These are phyloP conservation scores for Pestalotiopsis sp. DNA, from an alignment of 2,329 filamentous ascomycete genomes.

Conservation along the genomic window DNA sequence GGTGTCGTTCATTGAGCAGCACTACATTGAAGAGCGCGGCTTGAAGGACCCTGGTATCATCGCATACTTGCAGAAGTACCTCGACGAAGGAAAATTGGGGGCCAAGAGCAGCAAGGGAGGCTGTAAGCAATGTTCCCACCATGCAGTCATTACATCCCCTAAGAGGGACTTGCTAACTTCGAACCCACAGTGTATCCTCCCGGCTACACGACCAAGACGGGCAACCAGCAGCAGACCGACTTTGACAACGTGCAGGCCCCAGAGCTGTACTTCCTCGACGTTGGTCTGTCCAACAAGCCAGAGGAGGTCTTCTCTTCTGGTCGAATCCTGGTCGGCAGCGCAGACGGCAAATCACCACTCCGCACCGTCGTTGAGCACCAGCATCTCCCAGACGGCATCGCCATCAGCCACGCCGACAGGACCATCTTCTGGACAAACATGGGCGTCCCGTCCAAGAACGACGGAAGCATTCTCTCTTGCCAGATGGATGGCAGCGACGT, in stretches of 20 bases:
- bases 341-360: slow-evolving; percentile 9
- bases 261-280: slow-evolving; percentile 9
- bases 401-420: slow-evolving; percentile 31
- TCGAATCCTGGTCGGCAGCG: slow-evolving; percentile 1
- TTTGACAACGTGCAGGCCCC: slow-evolving; percentile 9
- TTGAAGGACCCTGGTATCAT: slow-evolving; percentile 16
- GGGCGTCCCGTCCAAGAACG: slow-evolving; percentile 40
- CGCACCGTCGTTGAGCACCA: slow-evolving; percentile 4
- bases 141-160: neutral
- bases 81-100: slow-evolving; percentile 28
- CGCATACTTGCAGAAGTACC: slow-evolving; percentile 29
- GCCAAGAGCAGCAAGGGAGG: slow-evolving; percentile 31
- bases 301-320: slow-evolving; percentile 5
- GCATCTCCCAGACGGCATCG: slow-evolving; percentile 47
- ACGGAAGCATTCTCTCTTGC: slow-evolving; percentile 46
- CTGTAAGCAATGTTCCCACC: neutral
- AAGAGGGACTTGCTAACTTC: neutral
- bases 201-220: slow-evolving; percentile 8
- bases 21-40: slow-evolving; percentile 19
- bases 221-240: neutral
- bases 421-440: slow-evolving; percentile 55
- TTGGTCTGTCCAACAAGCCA: slow-evolving; percentile 6
- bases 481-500: slow-evolving; percentile 52
- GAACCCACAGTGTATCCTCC: neutral
- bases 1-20: slow-evolving; percentile 31